Conservation (phyloP, 2,329 filamentous ascomycete species). For the Pseudogymnoascus sp. region DNA sequence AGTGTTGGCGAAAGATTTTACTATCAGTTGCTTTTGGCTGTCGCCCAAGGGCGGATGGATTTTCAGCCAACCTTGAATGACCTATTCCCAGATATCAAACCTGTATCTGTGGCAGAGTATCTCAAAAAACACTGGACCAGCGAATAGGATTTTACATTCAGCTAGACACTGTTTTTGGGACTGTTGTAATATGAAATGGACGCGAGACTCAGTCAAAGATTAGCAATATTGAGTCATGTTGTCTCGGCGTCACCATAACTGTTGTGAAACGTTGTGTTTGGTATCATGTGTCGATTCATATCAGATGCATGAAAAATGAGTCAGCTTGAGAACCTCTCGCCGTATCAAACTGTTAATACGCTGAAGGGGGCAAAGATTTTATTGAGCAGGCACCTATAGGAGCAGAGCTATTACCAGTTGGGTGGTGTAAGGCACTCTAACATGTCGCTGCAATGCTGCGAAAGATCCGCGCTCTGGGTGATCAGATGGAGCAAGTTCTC, state of each 20-base stretch:
- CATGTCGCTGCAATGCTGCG: neutral
- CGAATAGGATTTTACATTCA: too few relatives aligned
- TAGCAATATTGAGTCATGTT: neutral
- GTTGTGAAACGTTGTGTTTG: neutral
- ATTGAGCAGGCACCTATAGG: neutral
- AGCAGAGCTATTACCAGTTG: neutral
- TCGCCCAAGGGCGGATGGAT: too few relatives aligned
- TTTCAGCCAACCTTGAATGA: too few relatives aligned
- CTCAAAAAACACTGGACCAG: too few relatives aligned
- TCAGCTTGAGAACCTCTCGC: neutral
- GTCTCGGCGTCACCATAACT: neutral
- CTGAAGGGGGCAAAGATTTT: neutral
- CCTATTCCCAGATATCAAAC: too few relatives aligned
- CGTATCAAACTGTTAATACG: neutral
- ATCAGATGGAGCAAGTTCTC: neutral
- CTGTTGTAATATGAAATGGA: too few relatives aligned
- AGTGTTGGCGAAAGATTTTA: too few relatives aligned
- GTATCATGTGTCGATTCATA: neutral
- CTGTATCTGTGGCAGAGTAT: too few relatives aligned
- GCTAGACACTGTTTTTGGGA: too few relatives aligned
- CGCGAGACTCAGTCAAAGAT: neutral
- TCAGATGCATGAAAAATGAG: neutral
- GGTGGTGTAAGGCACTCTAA: neutral
- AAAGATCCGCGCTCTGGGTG: neutral
- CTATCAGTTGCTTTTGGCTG: too few relatives aligned